Evolutionary conservation across 768 basidiomycete genomes (phyloP).

Genomic region (Russula sp.): DNA sequence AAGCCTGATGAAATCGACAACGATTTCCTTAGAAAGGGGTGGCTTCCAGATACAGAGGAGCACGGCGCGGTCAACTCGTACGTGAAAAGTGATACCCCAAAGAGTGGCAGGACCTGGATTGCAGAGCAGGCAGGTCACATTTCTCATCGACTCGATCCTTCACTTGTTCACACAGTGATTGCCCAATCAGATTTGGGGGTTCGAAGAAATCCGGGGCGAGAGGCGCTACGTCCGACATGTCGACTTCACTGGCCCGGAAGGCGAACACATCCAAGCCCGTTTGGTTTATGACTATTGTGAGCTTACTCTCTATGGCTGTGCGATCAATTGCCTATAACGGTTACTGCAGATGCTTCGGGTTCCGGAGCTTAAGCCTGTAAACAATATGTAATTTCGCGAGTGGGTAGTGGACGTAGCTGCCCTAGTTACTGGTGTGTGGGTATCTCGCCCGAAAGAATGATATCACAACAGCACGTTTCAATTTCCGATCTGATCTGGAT

Average conservation of each 20-base stretch:
- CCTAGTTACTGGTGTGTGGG: neutral
- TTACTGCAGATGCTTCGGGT: neutral
- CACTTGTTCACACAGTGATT: neutral
- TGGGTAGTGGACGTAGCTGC: neutral
- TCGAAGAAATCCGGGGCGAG: constrained; percentile 21
- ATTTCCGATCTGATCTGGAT: neutral
- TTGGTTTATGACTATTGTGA: constrained; percentile 27
- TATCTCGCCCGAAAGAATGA: neutral
- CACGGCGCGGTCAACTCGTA: constrained; percentile 33
- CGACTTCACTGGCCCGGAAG: constrained; percentile 17
- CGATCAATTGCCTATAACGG: neutral
- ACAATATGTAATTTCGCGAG: neutral
- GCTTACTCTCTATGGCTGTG: neutral
- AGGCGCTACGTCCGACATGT: constrained; percentile 23
- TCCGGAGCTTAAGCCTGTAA: neutral
- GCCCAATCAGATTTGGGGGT: constrained; percentile 23
- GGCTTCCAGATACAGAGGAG: constrained; percentile 38
- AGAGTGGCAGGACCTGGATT: constrained; percentile 56
- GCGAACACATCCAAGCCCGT: constrained; percentile 24
- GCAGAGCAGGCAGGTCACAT: constrained; percentile 48
- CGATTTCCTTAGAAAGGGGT: constrained; percentile 37
- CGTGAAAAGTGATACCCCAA: constrained; percentile 56
- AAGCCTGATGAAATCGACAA: constrained; percentile 30
- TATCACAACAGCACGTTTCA: neutral
- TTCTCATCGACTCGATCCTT: neutral